Evolutionary conservation across 2,329 filamentous ascomycete species (phyloP).

Genomic region (Corniculantispora saksenae): DNA sequence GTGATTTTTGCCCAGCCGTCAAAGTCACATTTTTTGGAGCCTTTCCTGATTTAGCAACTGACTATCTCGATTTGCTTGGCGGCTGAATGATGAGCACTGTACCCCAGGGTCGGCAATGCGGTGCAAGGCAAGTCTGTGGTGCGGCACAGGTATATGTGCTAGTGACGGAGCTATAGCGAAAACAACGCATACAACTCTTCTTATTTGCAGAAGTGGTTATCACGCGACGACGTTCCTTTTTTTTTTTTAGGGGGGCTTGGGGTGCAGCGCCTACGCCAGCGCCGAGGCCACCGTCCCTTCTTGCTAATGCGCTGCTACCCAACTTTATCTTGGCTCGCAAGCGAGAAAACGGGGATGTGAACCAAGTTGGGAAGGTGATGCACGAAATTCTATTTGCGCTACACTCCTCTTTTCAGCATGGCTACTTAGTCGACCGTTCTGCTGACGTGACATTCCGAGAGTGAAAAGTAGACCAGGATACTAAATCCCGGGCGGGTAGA

Average conservation of each 20-base stretch:
- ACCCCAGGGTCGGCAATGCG: slow-evolving; percentile 5
- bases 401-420: background rate
- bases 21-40: background rate
- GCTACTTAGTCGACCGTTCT: too few species aligned
- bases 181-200: background rate
- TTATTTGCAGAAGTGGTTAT: background rate
- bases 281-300: background rate
- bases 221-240: background rate
- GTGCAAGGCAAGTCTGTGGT: background rate
- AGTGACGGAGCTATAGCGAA: background rate
- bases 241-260: background rate
- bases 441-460: too few species aligned
- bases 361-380: slow-evolving; percentile 14
- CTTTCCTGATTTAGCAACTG: slow-evolving; percentile 10
- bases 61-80: slow-evolving; percentile 14
- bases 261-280: background rate
- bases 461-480: too few species aligned
- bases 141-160: background rate
- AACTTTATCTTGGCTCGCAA: background rate
- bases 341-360: background rate
- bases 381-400: background rate
- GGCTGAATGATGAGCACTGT: slow-evolving; percentile 1
- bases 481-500: too few species aligned
- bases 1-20: background rate
- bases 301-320: background rate